Conservation (phyloP, 805 yeast species). For the Zygosaccharomyces bisporus region DNA sequence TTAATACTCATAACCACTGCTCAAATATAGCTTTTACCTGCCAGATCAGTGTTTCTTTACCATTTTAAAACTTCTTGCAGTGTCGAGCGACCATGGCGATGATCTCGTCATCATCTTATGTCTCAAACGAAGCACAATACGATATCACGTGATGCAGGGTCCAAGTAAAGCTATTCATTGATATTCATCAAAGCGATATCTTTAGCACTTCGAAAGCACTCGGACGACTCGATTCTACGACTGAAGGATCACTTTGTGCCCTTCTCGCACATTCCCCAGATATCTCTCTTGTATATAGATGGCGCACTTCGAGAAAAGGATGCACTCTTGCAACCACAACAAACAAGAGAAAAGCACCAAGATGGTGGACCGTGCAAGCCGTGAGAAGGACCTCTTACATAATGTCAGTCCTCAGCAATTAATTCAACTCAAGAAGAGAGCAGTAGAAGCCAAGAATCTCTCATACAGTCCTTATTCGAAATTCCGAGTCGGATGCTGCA, state of each 20-base stretch:
- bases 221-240: background rate
- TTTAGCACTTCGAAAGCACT: background rate
- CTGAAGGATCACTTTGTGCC: background rate
- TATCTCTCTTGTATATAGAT: background rate
- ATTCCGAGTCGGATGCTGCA: conserved; percentile 70
- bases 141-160: conserved; percentile 1
- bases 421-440: conserved; percentile 26
- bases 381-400: conserved; percentile 6
- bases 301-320: background rate
- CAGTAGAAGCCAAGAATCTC: conserved; percentile 38
- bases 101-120: conserved; percentile 6
- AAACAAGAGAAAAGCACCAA: background rate
- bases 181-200: no score
- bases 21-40: background rate
- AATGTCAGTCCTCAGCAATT: conserved; percentile 27
- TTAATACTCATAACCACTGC: background rate
- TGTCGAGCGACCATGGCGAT: background rate
- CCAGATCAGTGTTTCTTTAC: background rate
- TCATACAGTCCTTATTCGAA: conserved; percentile 49
- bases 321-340: background rate
- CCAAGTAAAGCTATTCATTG: no score
- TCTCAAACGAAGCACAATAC: conserved; percentile 1
- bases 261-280: background rate
- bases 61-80: background rate
- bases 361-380: conserved; percentile 1